phyloP scores from a whole-genome alignment of 371 early-diverging fungal genomes.

The Rhizopus stolonifer region DNA sequence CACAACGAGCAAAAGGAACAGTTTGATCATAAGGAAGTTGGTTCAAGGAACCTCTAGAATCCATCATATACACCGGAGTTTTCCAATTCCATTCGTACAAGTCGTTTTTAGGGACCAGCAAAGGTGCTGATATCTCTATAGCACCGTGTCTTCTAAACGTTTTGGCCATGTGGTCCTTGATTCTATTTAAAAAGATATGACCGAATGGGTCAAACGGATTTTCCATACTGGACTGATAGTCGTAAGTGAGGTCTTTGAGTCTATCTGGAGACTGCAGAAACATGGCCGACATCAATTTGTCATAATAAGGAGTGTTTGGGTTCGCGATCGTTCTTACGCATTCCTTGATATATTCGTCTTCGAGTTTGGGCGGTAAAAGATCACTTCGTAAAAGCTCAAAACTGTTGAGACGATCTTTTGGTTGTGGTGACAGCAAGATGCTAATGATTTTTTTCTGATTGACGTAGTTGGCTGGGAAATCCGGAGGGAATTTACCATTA shows the following conservation, averaged over 20 bases:
- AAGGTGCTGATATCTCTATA: conserved; percentile 79
- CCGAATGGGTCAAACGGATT: conserved; percentile 58
- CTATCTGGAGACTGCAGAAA: conserved; percentile 78
- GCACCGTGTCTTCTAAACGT: conserved; percentile 90
- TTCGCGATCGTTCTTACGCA: conserved; percentile 89
- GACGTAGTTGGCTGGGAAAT: conserved; percentile 64
- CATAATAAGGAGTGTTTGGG: conserved; percentile 86
- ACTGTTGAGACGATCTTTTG: conserved; percentile 83
- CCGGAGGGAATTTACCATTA: conserved; percentile 69
- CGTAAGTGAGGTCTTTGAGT: conserved; percentile 90
- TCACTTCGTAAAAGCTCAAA: conserved; percentile 81
- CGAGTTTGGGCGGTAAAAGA: conserved; percentile 80
- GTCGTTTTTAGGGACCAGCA: conserved; percentile 84
- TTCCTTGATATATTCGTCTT: conserved; percentile 91
- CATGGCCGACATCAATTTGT: conserved; percentile 77
- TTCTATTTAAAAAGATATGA: conserved; percentile 67
- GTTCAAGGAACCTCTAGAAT: conserved; percentile 80
- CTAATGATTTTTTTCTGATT: conserved; percentile 73
- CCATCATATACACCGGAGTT: conserved; percentile 78
- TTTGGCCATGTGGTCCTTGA: conserved; percentile 73
- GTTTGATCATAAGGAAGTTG: conserved; percentile 92
- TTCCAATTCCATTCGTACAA: conserved; percentile 66
- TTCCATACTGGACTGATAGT: conserved; percentile 67
- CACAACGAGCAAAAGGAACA: conserved; percentile 86
- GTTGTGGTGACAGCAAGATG: conserved; percentile 72